phyloP scores from a whole-genome alignment of 139 green algal species.

The Mychonastes homosphaera region DNA sequence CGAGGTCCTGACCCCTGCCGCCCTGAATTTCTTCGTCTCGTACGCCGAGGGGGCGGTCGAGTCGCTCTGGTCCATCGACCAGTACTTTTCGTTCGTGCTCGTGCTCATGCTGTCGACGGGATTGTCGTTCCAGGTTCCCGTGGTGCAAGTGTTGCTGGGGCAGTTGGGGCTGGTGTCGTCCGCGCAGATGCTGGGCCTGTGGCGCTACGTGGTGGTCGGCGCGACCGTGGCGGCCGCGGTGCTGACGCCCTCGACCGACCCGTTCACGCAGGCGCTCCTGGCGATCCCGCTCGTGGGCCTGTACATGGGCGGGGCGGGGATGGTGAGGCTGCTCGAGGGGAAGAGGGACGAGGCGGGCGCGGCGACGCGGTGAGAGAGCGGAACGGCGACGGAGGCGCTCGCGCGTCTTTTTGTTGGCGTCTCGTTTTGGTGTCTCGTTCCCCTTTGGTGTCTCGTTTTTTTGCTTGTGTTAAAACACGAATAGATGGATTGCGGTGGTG shows the following conservation, averaged over 20 bases:
- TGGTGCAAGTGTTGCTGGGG: constrained; percentile 95
- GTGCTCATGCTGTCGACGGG: constrained; percentile 94
- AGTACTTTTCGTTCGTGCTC: constrained; percentile 99
- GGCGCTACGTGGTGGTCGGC: constrained; percentile 94
- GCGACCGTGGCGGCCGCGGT: constrained; percentile 86
- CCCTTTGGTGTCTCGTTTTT: too few relatives aligned
- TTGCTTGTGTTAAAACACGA: too few relatives aligned
- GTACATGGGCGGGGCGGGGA: constrained; percentile 84
- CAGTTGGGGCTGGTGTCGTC: constrained; percentile 79
- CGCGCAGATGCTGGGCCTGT: constrained; percentile 87
- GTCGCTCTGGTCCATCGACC: constrained; percentile 97
- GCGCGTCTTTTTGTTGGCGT: too few relatives aligned
- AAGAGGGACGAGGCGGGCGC: background rate
- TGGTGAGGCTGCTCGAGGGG: constrained; percentile 65
- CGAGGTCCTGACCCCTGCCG: constrained; percentile 86
- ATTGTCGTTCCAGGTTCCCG: constrained; percentile 94
- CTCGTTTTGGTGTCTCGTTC: too few relatives aligned
- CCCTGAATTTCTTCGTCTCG: constrained; percentile 93
- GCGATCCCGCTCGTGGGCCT: constrained; percentile 85
- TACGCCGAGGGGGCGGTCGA: constrained; percentile 96
- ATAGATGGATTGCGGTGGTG: too few relatives aligned
- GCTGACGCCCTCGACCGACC: constrained; percentile 95
- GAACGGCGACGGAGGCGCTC: too few relatives aligned
- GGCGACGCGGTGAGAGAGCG: too few relatives aligned
- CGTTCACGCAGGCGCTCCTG: constrained; percentile 94